Evolutionary conservation across 2,329 filamentous ascomycete genomes (phyloP).

Genomic region (Periconia macrospinosa): DNA sequence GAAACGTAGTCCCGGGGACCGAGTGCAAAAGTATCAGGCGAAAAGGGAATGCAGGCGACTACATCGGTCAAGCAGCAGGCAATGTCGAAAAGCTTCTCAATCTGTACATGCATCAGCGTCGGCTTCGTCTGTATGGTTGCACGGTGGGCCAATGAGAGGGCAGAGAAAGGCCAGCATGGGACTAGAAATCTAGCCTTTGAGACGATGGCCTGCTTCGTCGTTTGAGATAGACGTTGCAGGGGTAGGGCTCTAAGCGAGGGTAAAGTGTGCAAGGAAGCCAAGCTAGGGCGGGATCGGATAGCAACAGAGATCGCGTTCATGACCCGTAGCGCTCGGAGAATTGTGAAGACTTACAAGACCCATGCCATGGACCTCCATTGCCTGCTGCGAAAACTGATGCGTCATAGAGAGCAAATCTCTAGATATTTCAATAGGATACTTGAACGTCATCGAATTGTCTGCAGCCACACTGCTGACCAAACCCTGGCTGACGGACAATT

Average conservation of each 20-base stretch:
- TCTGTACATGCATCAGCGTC: constrained; percentile 49
- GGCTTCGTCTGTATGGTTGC: neutral
- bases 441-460: constrained; percentile 64
- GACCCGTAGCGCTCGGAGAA: constrained; percentile 9
- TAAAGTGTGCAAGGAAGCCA: constrained; percentile 9
- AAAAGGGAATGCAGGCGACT: constrained; percentile 64
- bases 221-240: constrained; percentile 34
- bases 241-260: constrained; percentile 24
- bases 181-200: constrained; percentile 7
- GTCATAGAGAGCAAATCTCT: constrained; percentile 64
- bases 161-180: constrained; percentile 6
- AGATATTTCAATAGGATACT: constrained; percentile 64
- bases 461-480: constrained; percentile 62
- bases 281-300: constrained; percentile 6
- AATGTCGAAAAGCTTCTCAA: constrained; percentile 80
- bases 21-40: constrained; percentile 55
- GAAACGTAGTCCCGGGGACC: constrained; percentile 72
- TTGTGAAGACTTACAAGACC: constrained; percentile 62
- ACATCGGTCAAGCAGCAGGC: constrained; percentile 74
- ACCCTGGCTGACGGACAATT: constrained; percentile 67
- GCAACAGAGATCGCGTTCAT: constrained; percentile 4
- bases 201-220: constrained; percentile 10
- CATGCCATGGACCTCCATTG: constrained; percentile 74
- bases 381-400: constrained; percentile 69
- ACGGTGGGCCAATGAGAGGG: neutral